Conservation (phyloP, 2,329 filamentous ascomycete species). For the Verticillium zaregamsianum region DNA sequence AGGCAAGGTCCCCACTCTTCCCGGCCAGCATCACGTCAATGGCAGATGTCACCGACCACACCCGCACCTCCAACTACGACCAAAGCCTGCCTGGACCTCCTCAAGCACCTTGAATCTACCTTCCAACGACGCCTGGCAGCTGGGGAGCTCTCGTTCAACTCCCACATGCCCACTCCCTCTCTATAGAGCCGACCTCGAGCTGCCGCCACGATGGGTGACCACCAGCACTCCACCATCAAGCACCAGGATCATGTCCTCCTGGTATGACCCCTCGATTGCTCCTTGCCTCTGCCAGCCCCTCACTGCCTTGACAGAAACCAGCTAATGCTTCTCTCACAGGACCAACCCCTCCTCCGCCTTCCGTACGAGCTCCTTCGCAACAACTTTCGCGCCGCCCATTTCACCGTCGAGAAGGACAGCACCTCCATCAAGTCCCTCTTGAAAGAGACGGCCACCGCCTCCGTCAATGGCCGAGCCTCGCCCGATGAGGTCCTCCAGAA, state of each 20-base stretch:
- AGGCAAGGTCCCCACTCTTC: neutral
- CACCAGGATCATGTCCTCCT: slow-evolving; percentile 73
- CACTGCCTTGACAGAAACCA: neutral
- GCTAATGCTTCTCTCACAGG: slow-evolving; percentile 43
- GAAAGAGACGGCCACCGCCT: slow-evolving; percentile 61
- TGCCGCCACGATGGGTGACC: slow-evolving; percentile 48
- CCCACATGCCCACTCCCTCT: neutral
- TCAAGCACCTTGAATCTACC: neutral
- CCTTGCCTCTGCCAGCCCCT: neutral
- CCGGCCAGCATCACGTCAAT: neutral
- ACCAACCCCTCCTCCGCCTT: slow-evolving; percentile 89
- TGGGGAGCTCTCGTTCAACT: neutral
- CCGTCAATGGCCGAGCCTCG: slow-evolving; percentile 57
- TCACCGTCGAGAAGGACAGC: slow-evolving; percentile 69
- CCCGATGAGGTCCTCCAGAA: slow-evolving; percentile 71
- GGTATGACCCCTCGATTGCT: slow-evolving; percentile 35
- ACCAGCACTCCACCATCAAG: slow-evolving; percentile 63
- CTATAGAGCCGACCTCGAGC: neutral
- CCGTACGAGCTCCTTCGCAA: slow-evolving; percentile 90
- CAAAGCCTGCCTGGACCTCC: neutral
- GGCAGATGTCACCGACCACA: neutral
- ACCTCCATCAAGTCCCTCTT: slow-evolving; percentile 57
- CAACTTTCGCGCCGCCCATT: slow-evolving; percentile 85
- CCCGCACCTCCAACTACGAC: neutral
- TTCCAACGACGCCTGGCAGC: neutral